Percentiles rank a stretch among this genome's conserved stretches.
Conservation (phyloP, 768 basidiomycete genomes). For the Auriscalpium microsporum region DNA sequence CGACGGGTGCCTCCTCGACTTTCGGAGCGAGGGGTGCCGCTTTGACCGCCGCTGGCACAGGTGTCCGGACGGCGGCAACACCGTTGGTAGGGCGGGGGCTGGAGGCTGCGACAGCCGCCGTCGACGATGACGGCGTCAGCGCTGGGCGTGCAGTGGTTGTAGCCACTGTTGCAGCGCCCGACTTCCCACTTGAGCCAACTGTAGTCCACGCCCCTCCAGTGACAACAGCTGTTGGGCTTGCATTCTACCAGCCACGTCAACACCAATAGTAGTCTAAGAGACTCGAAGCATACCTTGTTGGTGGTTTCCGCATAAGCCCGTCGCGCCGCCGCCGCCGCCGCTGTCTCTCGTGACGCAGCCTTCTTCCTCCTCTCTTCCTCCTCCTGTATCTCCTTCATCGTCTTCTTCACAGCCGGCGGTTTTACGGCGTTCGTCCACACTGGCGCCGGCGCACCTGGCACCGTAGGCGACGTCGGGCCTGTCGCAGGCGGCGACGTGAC, state of each 20-base stretch:
- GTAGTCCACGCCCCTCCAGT: conserved; percentile 71
- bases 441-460: conserved; percentile 18
- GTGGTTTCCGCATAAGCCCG: conserved; percentile 76
- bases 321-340: conserved; percentile 46
- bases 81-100: conserved; percentile 12
- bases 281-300: conserved; percentile 44
- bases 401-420: conserved; percentile 62
- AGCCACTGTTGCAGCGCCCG: conserved; percentile 28
- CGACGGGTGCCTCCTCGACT: conserved; percentile 52
- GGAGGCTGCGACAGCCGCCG: conserved; percentile 25
- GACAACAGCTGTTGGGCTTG: conserved; percentile 18
- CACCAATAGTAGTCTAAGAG: no score
- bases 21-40: conserved; percentile 26
- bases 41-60: conserved; percentile 18
- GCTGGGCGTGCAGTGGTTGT: conserved; percentile 19
- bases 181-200: conserved; percentile 73
- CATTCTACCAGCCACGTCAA: neutral
- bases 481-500: conserved; percentile 36
- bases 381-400: conserved; percentile 98
- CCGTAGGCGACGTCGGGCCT: conserved; percentile 11
- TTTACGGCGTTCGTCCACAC: conserved; percentile 72
- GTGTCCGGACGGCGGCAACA: conserved; percentile 5
- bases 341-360: conserved; percentile 32
- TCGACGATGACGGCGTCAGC: conserved; percentile 28
- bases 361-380: conserved; percentile 90